Evolutionary conservation across 768 basidiomycete genomes (phyloP).

Genomic region (Pleurotus salmoneostramineus): DNA sequence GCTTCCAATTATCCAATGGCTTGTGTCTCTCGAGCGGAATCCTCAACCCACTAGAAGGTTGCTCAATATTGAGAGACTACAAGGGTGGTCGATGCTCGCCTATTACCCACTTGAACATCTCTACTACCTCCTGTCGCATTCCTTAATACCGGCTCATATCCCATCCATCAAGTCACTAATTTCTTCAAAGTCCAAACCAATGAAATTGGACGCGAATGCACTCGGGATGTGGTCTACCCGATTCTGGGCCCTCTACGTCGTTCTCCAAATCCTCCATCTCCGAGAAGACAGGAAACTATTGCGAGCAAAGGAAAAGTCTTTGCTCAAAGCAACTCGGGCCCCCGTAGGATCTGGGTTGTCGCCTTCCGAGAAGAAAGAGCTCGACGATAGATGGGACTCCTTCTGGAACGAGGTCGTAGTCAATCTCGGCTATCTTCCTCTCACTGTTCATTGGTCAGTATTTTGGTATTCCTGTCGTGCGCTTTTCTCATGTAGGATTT

Average conservation of each 20-base stretch:
- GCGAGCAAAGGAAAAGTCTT: constrained; percentile 44
- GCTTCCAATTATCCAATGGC: constrained; percentile 78
- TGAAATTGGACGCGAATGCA: constrained; percentile 40
- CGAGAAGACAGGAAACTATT: constrained; percentile 64
- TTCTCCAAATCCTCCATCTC: constrained; percentile 74
- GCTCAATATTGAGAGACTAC: constrained; percentile 74
- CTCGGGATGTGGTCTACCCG: constrained; percentile 72
- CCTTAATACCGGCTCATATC: constrained; percentile 55
- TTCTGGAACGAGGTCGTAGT: constrained; percentile 69
- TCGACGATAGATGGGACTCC: constrained; percentile 58
- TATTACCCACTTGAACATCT: constrained; percentile 82
- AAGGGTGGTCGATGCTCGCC: constrained; percentile 74
- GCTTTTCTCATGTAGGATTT: neutral
- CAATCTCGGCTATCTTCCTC: constrained; percentile 75
- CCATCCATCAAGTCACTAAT: constrained; percentile 40
- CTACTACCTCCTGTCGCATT: constrained; percentile 59
- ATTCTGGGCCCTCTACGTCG: constrained; percentile 77
- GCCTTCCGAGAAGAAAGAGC: constrained; percentile 50
- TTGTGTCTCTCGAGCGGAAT: constrained; percentile 68
- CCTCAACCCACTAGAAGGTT: constrained; percentile 68
- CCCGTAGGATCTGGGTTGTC: constrained; percentile 42
- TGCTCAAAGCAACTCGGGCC: constrained; percentile 40
- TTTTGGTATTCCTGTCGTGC: neutral
- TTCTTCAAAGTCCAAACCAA: constrained; percentile 33
- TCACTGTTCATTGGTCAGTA: constrained; percentile 79